Evolutionary conservation across 2,329 filamentous ascomycete species (phyloP), one percentile per base, ranked within the genome.

Genomic region (Pezicula radicicola): DNA sequence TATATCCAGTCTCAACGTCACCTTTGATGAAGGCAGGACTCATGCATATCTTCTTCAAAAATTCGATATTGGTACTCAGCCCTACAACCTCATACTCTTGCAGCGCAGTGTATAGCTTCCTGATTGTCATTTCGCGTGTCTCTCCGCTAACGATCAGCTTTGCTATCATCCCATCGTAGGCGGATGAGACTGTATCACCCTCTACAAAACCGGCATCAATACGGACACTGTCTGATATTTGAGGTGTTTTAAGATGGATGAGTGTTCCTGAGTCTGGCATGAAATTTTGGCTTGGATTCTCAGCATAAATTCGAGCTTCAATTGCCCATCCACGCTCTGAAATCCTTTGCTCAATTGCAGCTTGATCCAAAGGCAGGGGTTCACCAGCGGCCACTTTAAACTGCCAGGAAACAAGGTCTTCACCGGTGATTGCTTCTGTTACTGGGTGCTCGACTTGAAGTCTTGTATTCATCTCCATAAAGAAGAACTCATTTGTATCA

Each of bases 131-230:
- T 66, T 88, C 81, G 54, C 94, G 81, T 51, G 87, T 87, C 15
- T 83, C 80, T 1, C 89, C 94, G 52, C 89, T 83, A 6, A 97
- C 91, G 61, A 99, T 99, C 48, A 99, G 81, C 73, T 99, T 99
- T 42, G 94, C 90, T 60, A 99, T 96, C 94, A 99, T 99, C 27
- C 94, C 94, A 62, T 99, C 94, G 70, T 99, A 99, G 50, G 94
- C 89, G 53, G 93, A 90, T 0, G 92, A 95, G 3, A 99, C 89
- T 56, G 91, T 90, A 67, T 96, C 93, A 25, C 94, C 94, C 60
- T 91, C 80, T 27, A 92, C 83, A 68, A 97, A 97, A 1, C 94
- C 94, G 43, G 92, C 91, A 65, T 99, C 94, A 58, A 99, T 91
- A 39, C 94, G 85, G 30, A 97, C 81, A 57, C 91, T 88, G 1